Percentiles rank a stretch among this genome's conserved stretches.
Evolutionary conservation across 2,329 filamentous ascomycete species (phyloP).

Genomic region (Ampelomyces quisqualis): DNA sequence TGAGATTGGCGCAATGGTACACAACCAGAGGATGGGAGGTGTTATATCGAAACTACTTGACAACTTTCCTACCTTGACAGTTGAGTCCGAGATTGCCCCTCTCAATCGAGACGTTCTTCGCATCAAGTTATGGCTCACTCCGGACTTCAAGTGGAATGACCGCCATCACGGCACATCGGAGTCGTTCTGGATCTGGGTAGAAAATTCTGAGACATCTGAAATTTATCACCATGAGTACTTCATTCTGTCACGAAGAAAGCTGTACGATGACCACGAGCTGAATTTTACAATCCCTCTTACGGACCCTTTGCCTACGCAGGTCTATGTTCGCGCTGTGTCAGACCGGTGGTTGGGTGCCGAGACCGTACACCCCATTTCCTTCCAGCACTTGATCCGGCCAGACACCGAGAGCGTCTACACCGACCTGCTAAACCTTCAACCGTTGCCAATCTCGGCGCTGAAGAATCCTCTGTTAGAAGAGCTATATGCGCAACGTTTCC

Average conservation of each 20-base stretch:
- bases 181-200: conserved; percentile 98
- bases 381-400: conserved; percentile 94
- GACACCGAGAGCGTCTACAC: conserved; percentile 98
- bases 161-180: conserved; percentile 90
- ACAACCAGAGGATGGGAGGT: conserved; percentile 83
- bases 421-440: conserved; percentile 87
- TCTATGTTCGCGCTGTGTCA: conserved; percentile 91
- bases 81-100: conserved; percentile 93
- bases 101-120: conserved; percentile 91
- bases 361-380: conserved; percentile 91
- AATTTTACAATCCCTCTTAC: conserved; percentile 96
- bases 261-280: conserved; percentile 94
- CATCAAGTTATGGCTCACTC: conserved; percentile 81
- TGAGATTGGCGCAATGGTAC: conserved; percentile 87
- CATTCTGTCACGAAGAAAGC: conserved; percentile 83
- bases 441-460: conserved; percentile 79
- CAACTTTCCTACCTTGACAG: conserved; percentile 86
- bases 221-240: conserved; percentile 99
- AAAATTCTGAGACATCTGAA: conserved; percentile 95
- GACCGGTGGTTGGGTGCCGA: conserved; percentile 97
- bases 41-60: conserved; percentile 78
- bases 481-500: conserved; percentile 83
- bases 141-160: conserved; percentile 94
- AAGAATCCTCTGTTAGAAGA: conserved; percentile 87
- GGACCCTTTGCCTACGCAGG: conserved; percentile 90